Evolutionary conservation across 2,329 filamentous ascomycete genomes (phyloP), one percentile per base, ranked within the genome.

Genomic region (Nannizziopsis barbatae): DNA sequence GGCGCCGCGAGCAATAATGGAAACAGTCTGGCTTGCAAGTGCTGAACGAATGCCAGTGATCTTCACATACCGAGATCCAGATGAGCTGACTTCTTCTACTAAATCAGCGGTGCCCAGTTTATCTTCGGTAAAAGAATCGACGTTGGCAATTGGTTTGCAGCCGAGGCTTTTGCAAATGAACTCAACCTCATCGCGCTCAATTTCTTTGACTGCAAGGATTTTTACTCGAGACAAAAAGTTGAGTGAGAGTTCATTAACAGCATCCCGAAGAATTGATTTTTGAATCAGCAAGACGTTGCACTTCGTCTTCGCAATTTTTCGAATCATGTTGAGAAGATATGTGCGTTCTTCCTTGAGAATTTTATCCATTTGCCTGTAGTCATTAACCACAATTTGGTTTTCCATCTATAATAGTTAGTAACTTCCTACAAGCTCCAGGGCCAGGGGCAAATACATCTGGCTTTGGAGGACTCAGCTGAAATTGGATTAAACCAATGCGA

Each of bases 281-380:
- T 98, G 92, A 59, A 98, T 96, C 57, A 98, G 76, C 39, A 96
- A 81, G 38, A 98, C 92, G 62, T 98, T 98, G 74, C 92, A 98
- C 75, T 96, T 98, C 58, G 92, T 89, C 77, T 96, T 98, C 74
- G 96, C 95, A 70, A 98, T 98, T 78, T 96, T 98, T 80, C 98
- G 96, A 65, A 93, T 89, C 80, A 98, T 86, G 75, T 96, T 96
- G 51, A 98, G 79, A 55, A 98, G 80, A 71, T 98, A 98, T 58
- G 92, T 86, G 58, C 92, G 86, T 75, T 98, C 92, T 72, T 98
- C 92, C 73, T 98, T 98, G 59, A 98, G 79, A 57, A 98, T 98
- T 78, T 96, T 98, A 75, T 98, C 92, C 92, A 98, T 98, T 68
- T 98, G 92, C 63, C 92, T 80, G 77, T 98, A 98, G 74, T 98